phyloP scores from a whole-genome alignment of 2,329 filamentous ascomycete genomes.

The Grosmannia huntii region DNA sequence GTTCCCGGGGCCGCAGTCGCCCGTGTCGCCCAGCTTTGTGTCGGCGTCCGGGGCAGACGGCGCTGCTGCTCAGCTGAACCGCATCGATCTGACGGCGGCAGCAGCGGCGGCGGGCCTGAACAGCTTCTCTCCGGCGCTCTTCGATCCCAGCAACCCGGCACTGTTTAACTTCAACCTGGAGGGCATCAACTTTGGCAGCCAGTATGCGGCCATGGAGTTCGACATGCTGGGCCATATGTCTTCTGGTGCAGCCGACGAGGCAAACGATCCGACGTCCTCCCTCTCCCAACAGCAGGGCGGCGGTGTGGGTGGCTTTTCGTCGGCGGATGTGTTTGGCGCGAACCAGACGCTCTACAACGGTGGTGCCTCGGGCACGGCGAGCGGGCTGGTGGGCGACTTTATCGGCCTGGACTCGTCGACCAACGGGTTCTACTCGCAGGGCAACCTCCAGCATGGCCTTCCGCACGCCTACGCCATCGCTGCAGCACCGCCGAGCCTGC shows the following conservation, averaged over 20 bases:
- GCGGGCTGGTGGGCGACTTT: constrained; percentile 38
- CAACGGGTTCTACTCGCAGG: constrained; percentile 38
- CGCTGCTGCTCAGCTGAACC: constrained; percentile 29
- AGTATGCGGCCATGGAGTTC: constrained; percentile 91
- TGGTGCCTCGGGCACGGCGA: constrained; percentile 13
- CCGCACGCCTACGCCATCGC: constrained; percentile 55
- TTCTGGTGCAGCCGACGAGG: constrained; percentile 71
- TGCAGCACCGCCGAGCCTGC: constrained; percentile 47
- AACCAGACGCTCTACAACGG: constrained; percentile 36
- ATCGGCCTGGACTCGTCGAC: constrained; percentile 36
- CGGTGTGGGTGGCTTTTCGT: constrained; percentile 22
- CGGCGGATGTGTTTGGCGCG: constrained; percentile 34
- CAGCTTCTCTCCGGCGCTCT: constrained; percentile 47
- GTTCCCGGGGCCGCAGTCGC: constrained; percentile 57
- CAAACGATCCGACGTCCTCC: constrained; percentile 46
- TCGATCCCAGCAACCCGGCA: constrained; percentile 84
- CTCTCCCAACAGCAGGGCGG: constrained; percentile 25
- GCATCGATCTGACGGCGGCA: constrained; percentile 29
- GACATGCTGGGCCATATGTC: constrained; percentile 95
- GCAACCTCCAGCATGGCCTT: constrained; percentile 47
- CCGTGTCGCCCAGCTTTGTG: constrained; percentile 62
- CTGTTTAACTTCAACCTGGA: constrained; percentile 94
- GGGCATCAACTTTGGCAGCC: constrained; percentile 87
- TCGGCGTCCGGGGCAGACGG: constrained; percentile 23
- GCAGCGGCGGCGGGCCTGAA: constrained; percentile 34